Percentiles rank a stretch among this genome's conserved stretches.
phyloP scores from a whole-genome alignment of 345 rosid species.

The Eucalyptus coolabah region DNA sequence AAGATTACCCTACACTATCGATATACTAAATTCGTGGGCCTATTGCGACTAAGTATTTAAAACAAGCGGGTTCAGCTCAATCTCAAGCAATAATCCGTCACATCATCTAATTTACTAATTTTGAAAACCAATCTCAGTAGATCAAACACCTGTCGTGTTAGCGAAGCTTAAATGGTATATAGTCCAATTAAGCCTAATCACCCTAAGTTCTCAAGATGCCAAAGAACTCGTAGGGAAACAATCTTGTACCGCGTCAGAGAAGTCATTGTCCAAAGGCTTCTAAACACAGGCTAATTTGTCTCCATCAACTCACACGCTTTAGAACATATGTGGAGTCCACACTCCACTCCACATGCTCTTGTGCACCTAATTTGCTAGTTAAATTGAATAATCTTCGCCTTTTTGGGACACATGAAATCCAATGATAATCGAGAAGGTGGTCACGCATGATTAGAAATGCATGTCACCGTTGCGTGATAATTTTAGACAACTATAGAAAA shows the following conservation, averaged over 20 bases:
- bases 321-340: neutral
- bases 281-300: neutral
- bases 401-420: neutral
- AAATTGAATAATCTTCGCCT: neutral
- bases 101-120: neutral
- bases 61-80: neutral
- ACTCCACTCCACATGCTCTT: neutral
- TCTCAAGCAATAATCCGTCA: neutral
- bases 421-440: neutral
- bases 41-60: neutral
- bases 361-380: neutral
- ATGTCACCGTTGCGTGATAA: neutral
- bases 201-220: neutral
- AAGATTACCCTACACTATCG: neutral
- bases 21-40: neutral
- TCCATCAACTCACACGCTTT: neutral
- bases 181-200: neutral
- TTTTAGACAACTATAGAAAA: neutral
- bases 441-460: neutral
- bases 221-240: neutral
- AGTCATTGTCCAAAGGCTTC: neutral
- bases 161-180: neutral
- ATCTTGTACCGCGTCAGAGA: neutral
- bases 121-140: neutral
- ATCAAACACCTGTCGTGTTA: neutral